Base-by-base conservation (phyloP, 2,329 filamentous ascomycete genomes). In the Xylaria sp. region DNA sequence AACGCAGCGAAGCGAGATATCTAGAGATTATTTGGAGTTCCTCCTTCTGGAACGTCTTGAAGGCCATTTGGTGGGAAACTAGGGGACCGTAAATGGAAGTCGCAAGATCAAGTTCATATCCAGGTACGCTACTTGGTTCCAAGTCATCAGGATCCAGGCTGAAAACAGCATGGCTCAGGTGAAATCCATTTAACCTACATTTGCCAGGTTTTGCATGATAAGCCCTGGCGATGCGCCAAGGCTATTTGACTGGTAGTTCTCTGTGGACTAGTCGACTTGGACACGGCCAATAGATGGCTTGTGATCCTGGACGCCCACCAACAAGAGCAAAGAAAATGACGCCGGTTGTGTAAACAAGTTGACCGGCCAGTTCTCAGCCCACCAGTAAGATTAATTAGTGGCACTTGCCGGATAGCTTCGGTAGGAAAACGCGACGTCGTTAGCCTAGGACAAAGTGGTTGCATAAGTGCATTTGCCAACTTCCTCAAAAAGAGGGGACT, bases 371-470 rank as follows among this genome's bases (percentile, higher is more conserved):
- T 28, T 45, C 19, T 17, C 38, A 52, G 15, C 28, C 33, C 15
- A 33, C 21, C 19, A 33, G 23, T 23, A 43, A 42, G 28, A 31
- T 31, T 5, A 9, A 31, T 31, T 5, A 9, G 9, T 8, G 17
- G 23, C 25, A 25, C 8, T 56, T 28, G 37, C 28, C 40, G 49
- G 49, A n/a, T 60, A 51, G 15, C 38, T 52, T 52, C 49, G 40
- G 49, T 15, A 17, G 38, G 43, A 62, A 45, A 42, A 33, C 35
- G 51, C 42, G 28, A 54, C 14, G 8, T 42, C 14, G 50, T 31
- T 23, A 38, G 43, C 7, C 19, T 49, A 50, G 53, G 57, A 46
- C 47, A 38, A 61, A 61, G 57, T 61, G 57, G 52, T 61, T 61
- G 61, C 61, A 64, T 57, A 56, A 33, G 51, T 52, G 33, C 43